Conservation (phyloP, 2,329 filamentous ascomycete species). For the Penicillium sp. region DNA sequence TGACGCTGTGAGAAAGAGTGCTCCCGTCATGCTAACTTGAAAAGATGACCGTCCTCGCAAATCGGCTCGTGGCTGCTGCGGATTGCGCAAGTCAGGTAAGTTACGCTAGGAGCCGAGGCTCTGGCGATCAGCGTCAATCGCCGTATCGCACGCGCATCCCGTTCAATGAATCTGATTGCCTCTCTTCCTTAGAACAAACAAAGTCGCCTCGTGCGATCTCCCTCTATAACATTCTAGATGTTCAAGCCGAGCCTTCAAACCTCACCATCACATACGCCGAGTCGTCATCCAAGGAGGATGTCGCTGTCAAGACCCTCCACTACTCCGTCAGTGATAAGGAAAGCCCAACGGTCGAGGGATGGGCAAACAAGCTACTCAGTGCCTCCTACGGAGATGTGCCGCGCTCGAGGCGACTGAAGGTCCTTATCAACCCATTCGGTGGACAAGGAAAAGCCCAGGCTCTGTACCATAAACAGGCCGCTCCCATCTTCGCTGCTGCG, state of each 20-base stretch:
- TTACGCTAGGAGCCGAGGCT: constrained; percentile 10
- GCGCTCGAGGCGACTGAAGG: constrained; percentile 74
- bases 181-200: constrained; percentile 32
- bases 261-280: constrained; percentile 74
- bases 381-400: constrained; percentile 70
- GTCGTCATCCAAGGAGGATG: constrained; percentile 57
- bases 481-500: constrained; percentile 80
- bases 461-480: constrained; percentile 72
- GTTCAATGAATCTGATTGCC: constrained; percentile 3
- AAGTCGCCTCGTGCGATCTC: constrained; percentile 61
- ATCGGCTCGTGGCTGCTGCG: constrained; percentile 56
- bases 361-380: constrained; percentile 65
- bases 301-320: constrained; percentile 62
- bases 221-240: constrained; percentile 84
- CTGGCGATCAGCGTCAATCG: constrained; percentile 12
- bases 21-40: constrained; percentile 19
- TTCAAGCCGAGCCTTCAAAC: constrained; percentile 60
- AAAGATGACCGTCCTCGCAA: constrained; percentile 57
- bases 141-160: neutral
- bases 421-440: constrained; percentile 87
- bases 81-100: constrained; percentile 51
- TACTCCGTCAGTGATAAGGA: constrained; percentile 60
- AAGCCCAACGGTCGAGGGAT: constrained; percentile 54
- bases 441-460: constrained; percentile 76
- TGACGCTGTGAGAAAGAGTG: neutral